These are phyloP conservation scores for Penicillium sumatraense DNA, from an alignment of 2,329 filamentous ascomycete genomes.

Conservation along the genomic window DNA sequence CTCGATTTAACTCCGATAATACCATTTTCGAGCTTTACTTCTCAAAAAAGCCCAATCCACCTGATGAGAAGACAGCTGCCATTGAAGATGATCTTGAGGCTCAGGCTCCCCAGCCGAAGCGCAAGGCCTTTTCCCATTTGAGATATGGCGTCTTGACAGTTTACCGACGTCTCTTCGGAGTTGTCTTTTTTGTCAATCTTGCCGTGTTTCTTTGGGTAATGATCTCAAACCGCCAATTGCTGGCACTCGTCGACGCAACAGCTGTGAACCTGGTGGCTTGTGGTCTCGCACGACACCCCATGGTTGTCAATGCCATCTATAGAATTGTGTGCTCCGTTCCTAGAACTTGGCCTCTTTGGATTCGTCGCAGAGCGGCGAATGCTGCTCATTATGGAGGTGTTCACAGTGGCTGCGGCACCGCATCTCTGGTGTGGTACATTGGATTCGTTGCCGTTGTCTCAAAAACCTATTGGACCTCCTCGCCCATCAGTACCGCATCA, in stretches of 20 bases:
- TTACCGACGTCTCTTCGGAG: slow-evolving; percentile 48
- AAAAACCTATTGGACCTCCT: slow-evolving; percentile 30
- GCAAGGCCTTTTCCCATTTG: slow-evolving; percentile 16
- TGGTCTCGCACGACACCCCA: slow-evolving; percentile 56
- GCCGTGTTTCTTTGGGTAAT: slow-evolving; percentile 42
- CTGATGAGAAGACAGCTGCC: slow-evolving; percentile 1
- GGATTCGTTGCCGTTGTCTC: slow-evolving; percentile 8
- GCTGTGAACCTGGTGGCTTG: slow-evolving; percentile 53
- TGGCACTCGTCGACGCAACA: slow-evolving; percentile 47
- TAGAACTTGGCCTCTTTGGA: slow-evolving; percentile 27
- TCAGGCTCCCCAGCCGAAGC: slow-evolving; percentile 9
- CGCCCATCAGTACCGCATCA: slow-evolving; percentile 18
- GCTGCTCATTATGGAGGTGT: slow-evolving; percentile 12
- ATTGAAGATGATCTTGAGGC: slow-evolving; percentile 15
- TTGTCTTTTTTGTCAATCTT: slow-evolving; percentile 46
- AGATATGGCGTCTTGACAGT: slow-evolving; percentile 26
- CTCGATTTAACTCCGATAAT: background rate
- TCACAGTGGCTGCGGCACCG: slow-evolving; percentile 10
- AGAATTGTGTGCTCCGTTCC: slow-evolving; percentile 49
- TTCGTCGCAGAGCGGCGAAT: slow-evolving; percentile 11
- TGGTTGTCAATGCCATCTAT: slow-evolving; percentile 58
- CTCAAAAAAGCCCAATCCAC: slow-evolving; percentile 2
- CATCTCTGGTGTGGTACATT: slow-evolving; percentile 12
- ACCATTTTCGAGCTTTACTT: slow-evolving; percentile 3
- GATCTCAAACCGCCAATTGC: slow-evolving; percentile 37